Conservation (phyloP, 495 filamentous ascomycete species). For the Trypethelium eluteriae region DNA sequence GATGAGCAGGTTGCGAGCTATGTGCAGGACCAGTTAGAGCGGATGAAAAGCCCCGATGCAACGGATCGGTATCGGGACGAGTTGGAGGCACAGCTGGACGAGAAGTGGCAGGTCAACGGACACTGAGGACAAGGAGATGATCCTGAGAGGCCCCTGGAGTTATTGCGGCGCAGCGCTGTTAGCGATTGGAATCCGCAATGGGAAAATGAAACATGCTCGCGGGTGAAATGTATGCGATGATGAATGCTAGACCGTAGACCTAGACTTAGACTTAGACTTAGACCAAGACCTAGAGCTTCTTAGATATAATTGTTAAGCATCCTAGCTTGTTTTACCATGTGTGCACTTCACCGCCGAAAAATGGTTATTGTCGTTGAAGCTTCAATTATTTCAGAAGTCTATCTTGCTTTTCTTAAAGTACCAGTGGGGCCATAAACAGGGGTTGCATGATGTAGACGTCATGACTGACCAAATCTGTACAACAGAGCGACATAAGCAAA, state of each 20-base stretch:
- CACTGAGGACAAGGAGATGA: not conserved
- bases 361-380: too few relatives aligned
- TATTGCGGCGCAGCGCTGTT: not conserved
- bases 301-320: not conserved
- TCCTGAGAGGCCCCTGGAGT: not conserved
- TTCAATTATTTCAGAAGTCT: too few relatives aligned
- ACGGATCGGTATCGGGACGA: slow-evolving; percentile 28
- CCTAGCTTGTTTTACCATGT: too few relatives aligned
- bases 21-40: slow-evolving; percentile 33
- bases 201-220: not conserved
- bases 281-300: slow-evolving; percentile 1
- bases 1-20: slow-evolving; percentile 36
- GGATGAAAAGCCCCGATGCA: slow-evolving; percentile 28
- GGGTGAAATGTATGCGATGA: not conserved
- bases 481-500: too few relatives aligned
- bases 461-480: too few relatives aligned
- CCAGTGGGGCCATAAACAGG: too few relatives aligned
- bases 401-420: too few relatives aligned
- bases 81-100: slow-evolving; percentile 33
- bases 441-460: too few relatives aligned
- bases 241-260: not conserved
- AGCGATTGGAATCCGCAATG: not conserved
- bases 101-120: not conserved
- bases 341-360: too few relatives aligned
- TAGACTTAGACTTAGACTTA: not conserved